A percentile compares a stretch with the other conserved stretches of the same genome.
Conservation (phyloP, 129 eudicot species). For the Artemisia tridentata region DNA sequence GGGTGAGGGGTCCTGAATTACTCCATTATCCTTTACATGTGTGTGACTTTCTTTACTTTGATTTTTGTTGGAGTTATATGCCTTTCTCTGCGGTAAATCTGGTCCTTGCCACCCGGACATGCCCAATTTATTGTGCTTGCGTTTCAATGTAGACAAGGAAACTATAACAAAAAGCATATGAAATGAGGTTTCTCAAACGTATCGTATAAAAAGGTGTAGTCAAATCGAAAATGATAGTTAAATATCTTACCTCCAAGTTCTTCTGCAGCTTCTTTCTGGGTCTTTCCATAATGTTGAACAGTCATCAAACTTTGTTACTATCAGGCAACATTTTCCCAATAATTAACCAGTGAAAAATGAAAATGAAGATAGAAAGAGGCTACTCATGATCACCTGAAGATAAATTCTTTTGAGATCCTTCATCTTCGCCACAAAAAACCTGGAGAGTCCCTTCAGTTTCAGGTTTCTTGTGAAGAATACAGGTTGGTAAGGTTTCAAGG, state of each 20-base stretch:
- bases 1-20: too few relatives aligned
- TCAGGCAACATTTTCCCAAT: too few relatives aligned
- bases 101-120: not conserved
- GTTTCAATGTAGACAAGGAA: constrained; percentile 15
- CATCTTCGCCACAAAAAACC: constrained; percentile 4
- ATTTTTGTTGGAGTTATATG: not conserved
- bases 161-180: constrained; percentile 3
- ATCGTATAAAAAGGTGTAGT: not conserved
- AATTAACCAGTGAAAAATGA: not conserved
- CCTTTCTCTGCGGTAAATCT: too few relatives aligned
- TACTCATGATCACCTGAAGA: not conserved
- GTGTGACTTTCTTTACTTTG: not conserved
- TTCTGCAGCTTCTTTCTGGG: not conserved
- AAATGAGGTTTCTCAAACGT: not conserved
- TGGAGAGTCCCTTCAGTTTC: not conserved
- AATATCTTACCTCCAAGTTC: not conserved
- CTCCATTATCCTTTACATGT: too few relatives aligned
- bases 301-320: too few relatives aligned
- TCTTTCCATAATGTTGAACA: not conserved
- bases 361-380: not conserved
- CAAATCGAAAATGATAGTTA: not conserved
- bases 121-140: not conserved
- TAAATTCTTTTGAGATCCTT: not conserved
- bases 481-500: constrained; percentile 8
- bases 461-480: not conserved